Percentiles rank a stretch among this genome's conserved stretches.
Evolutionary conservation across 2,329 filamentous ascomycete species (phyloP).

Genomic region (Orbilia oligospora): DNA sequence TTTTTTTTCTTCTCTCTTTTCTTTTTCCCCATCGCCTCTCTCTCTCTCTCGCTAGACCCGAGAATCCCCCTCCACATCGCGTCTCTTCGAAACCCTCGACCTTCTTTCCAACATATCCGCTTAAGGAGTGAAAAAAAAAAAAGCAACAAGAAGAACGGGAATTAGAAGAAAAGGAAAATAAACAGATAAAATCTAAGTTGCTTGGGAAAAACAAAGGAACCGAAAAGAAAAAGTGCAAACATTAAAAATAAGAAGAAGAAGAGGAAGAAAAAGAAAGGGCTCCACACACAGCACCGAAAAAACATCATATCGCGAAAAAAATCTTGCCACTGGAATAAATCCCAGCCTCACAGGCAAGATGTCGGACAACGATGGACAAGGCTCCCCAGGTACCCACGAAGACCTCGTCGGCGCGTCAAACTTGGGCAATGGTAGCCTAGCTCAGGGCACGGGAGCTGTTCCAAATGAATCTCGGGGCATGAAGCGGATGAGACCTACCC

Average conservation of each 20-base stretch:
- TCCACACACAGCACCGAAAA: not conserved
- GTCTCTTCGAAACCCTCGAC: not conserved
- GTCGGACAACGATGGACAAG: slow-evolving; percentile 71
- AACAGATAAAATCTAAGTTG: too few species aligned
- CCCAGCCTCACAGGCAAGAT: slow-evolving; percentile 63
- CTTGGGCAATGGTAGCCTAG: slow-evolving; percentile 76
- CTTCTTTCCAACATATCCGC: not conserved
- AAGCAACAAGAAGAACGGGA: not conserved
- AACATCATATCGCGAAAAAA: not conserved
- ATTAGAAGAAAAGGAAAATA: too few species aligned
- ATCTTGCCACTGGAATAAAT: not conserved
- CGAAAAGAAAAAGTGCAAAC: too few species aligned
- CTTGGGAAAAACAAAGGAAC: too few species aligned
- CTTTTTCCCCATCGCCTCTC: too few species aligned
- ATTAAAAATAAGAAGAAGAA: too few species aligned
- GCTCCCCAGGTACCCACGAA: slow-evolving; percentile 70
- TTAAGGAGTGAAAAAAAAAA: not conserved
- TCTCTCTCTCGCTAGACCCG: not conserved
- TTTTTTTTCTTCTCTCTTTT: too few species aligned
- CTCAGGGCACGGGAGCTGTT: slow-evolving; percentile 63
- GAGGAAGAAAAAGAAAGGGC: not conserved
- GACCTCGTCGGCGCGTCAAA: slow-evolving; percentile 72
- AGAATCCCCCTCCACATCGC: not conserved
- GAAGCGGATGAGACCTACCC: slow-evolving; percentile 87
- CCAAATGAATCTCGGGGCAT: slow-evolving; percentile 81